A percentile compares a stretch with the other conserved stretches of the same genome.
These are phyloP conservation scores for Penicillium sp. DNA, from an alignment of 2,329 filamentous ascomycete genomes.

Conservation along the genomic window DNA sequence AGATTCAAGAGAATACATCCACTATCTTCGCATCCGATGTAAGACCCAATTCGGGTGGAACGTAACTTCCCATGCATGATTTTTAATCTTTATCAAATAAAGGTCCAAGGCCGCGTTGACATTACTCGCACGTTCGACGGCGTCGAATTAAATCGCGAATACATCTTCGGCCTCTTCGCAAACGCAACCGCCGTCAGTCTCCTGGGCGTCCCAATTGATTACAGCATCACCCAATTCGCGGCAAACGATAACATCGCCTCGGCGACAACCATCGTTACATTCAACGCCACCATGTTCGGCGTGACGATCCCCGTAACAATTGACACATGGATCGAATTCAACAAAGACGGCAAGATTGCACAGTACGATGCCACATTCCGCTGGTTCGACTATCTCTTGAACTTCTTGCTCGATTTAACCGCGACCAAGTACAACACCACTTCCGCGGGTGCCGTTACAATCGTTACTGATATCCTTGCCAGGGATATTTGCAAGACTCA, in stretches of 20 bases:
- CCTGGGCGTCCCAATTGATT: conserved; percentile 22
- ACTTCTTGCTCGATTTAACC: conserved; percentile 15
- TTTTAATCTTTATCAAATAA: not conserved
- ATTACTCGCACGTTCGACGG: conserved; percentile 27
- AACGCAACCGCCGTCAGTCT: conserved; percentile 21
- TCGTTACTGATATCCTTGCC: conserved; percentile 19
- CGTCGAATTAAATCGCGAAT: conserved; percentile 28
- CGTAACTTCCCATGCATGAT: not conserved
- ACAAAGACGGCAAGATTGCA: conserved; percentile 20
- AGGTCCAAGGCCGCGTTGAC: conserved; percentile 30
- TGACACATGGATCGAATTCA: conserved; percentile 29
- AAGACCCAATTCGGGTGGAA: not conserved
- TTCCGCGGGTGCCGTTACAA: conserved; percentile 7
- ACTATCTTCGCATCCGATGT: conserved; percentile 26
- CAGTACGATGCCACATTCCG: conserved; percentile 29
- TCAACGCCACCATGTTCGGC: conserved; percentile 26
- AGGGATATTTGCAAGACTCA: conserved; percentile 22
- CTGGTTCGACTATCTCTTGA: conserved; percentile 25
- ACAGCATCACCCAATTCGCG: conserved; percentile 28
- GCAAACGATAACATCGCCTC: conserved; percentile 24
- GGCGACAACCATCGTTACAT: conserved; percentile 24
- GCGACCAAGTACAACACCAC: conserved; percentile 21
- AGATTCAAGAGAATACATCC: conserved; percentile 21
- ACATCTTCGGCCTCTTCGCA: conserved; percentile 29
- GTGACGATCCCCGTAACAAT: conserved; percentile 25